These are phyloP conservation scores for Echria macrotheca DNA, from an alignment of 495 filamentous ascomycete species.

Conservation along the genomic window DNA sequence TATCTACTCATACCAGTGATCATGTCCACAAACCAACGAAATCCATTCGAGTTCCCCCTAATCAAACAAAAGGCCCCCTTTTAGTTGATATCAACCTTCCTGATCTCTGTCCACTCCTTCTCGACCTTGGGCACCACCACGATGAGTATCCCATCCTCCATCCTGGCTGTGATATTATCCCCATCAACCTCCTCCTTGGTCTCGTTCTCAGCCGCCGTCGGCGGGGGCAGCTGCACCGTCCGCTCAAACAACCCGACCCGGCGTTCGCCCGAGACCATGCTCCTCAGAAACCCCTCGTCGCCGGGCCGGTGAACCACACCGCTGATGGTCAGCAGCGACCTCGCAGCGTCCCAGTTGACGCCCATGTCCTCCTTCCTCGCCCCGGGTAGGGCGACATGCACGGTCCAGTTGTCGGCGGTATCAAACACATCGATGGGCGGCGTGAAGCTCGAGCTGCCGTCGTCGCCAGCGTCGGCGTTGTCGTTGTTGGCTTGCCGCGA, in stretches of 20 bases:
- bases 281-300: slow-evolving; percentile 64
- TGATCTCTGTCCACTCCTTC: slow-evolving; percentile 53
- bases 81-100: slow-evolving; percentile 58
- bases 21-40: too few relatives aligned
- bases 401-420: slow-evolving; percentile 53
- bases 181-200: slow-evolving; percentile 56
- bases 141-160: slow-evolving; percentile 57
- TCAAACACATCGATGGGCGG: slow-evolving; percentile 71
- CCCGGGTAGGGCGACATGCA: slow-evolving; percentile 71
- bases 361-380: slow-evolving; percentile 72
- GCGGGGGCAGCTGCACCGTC: slow-evolving; percentile 53
- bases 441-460: slow-evolving; percentile 48
- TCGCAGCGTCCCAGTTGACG: slow-evolving; percentile 67
- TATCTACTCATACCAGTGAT: too few relatives aligned
- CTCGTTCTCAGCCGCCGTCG: slow-evolving; percentile 36
- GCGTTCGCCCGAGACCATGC: slow-evolving; percentile 56
- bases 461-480: background rate
- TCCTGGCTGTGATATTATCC: slow-evolving; percentile 62
- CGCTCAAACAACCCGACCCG: slow-evolving; percentile 69
- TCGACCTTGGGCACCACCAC: slow-evolving; percentile 58
- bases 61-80: too few relatives aligned
- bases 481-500: background rate
- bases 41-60: too few relatives aligned
- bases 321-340: slow-evolving; percentile 56
- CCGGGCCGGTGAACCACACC: slow-evolving; percentile 68